These are phyloP conservation scores for Diaporthe sp. DNA, from an alignment of 2,329 filamentous ascomycete species.

Conservation along the genomic window DNA sequence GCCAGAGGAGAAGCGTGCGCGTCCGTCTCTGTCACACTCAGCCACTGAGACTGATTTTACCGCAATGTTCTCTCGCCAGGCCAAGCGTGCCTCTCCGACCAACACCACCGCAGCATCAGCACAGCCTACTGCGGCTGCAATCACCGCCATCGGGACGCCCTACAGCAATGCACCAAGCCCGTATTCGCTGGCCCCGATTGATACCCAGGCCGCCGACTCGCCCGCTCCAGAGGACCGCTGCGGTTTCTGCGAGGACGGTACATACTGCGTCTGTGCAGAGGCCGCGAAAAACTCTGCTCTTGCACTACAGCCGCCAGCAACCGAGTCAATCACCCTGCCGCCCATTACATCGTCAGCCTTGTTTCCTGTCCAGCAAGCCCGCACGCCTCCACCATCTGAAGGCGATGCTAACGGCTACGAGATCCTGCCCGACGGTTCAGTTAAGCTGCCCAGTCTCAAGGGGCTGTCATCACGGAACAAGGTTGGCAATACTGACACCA, in stretches of 20 bases:
- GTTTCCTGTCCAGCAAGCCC: conserved; percentile 60
- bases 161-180: conserved; percentile 47
- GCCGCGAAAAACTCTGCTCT: conserved; percentile 45
- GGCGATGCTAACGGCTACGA: conserved; percentile 72
- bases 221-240: conserved; percentile 74
- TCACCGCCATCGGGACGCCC: conserved; percentile 34
- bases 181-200: conserved; percentile 43
- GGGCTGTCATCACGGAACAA: conserved; percentile 48
- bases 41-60: conserved; percentile 83
- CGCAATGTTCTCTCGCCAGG: conserved; percentile 68
- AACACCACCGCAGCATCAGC: conserved; percentile 41
- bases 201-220: conserved; percentile 34
- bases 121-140: conserved; percentile 52
- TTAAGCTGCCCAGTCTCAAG: conserved; percentile 68
- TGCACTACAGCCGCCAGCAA: not conserved
- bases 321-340: conserved; percentile 48
- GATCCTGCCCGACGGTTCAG: conserved; percentile 70
- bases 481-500: conserved; percentile 44
- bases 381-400: conserved; percentile 73
- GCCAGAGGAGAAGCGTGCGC: conserved; percentile 69
- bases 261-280: conserved; percentile 86
- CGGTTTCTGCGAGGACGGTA: conserved; percentile 86
- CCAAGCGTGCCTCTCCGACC: conserved; percentile 46
- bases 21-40: conserved; percentile 56
- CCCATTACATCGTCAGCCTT: conserved; percentile 55